Conservation (phyloP, 1,139 yeast genomes). For the Protomyces macrosporus region DNA sequence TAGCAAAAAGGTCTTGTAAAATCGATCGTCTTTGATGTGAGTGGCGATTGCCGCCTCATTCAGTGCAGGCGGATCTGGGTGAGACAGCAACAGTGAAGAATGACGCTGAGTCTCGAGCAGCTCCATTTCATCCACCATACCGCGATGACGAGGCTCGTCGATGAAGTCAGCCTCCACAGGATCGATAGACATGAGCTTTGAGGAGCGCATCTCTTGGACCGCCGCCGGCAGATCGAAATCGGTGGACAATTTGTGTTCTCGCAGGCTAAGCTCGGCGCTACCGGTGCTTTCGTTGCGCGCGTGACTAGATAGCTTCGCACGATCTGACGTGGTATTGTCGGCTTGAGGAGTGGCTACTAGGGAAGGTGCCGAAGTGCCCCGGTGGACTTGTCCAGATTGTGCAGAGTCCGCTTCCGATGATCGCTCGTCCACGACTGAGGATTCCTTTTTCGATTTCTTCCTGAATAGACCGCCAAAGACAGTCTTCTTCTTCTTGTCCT, state of each 20-base stretch:
- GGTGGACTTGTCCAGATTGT: not conserved
- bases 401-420: not conserved
- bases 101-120: not conserved
- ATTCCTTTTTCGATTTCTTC: conserved; percentile 11
- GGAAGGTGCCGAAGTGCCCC: not conserved
- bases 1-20: not conserved
- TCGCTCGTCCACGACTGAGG: not conserved
- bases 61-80: not conserved
- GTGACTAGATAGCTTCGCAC: not conserved
- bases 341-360: not conserved
- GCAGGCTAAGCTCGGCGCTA: not conserved
- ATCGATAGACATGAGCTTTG: conserved; percentile 14
- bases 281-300: not conserved
- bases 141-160: conserved; percentile 19
- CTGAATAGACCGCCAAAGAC: conserved; percentile 24
- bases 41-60: not conserved
- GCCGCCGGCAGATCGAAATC: conserved; percentile 3
- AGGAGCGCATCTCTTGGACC: conserved; percentile 18
- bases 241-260: not conserved
- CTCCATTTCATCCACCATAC: conserved; percentile 17
- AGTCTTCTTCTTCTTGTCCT: conserved; percentile 19
- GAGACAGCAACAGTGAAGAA: not conserved
- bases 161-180: conserved; percentile 17
- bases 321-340: not conserved
- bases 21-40: not conserved